These are phyloP conservation scores for Friedmanniomyces simplex DNA, from an alignment of 495 filamentous ascomycete species.

Conservation along the genomic window DNA sequence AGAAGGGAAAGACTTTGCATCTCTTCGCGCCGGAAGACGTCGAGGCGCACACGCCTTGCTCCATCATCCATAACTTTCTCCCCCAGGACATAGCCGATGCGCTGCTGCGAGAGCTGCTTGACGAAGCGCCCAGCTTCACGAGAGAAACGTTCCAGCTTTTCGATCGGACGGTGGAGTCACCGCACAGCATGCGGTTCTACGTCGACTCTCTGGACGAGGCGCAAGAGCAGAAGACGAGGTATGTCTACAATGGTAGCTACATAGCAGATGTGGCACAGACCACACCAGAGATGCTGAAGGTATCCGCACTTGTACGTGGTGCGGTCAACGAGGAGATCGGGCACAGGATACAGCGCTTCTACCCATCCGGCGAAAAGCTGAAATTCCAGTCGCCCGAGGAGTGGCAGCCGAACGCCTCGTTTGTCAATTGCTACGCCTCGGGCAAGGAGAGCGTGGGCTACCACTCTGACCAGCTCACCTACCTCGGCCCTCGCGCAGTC, in stretches of 20 bases:
- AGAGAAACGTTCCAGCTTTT: slow-evolving; percentile 74
- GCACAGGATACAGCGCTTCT: slow-evolving; percentile 50
- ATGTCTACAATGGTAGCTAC: slow-evolving; percentile 70
- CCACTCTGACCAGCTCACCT: slow-evolving; percentile 86
- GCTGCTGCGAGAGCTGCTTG: slow-evolving; percentile 64
- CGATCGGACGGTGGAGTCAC: slow-evolving; percentile 68
- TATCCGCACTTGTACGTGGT: slow-evolving; percentile 54
- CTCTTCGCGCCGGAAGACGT: slow-evolving; percentile 72
- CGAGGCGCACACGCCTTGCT: slow-evolving; percentile 71
- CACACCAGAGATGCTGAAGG: slow-evolving; percentile 56
- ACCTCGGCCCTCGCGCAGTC: slow-evolving; percentile 74
- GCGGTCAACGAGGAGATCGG: slow-evolving; percentile 66
- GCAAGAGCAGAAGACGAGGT: slow-evolving; percentile 58
- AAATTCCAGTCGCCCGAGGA: slow-evolving; percentile 58
- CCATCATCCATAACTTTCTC: slow-evolving; percentile 85
- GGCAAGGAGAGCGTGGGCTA: slow-evolving; percentile 73
- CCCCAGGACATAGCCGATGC: slow-evolving; percentile 56
- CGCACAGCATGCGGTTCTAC: slow-evolving; percentile 73
- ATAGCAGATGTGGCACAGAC: slow-evolving; percentile 63
- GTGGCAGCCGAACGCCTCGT: slow-evolving; percentile 81
- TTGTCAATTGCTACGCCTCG: slow-evolving; percentile 88
- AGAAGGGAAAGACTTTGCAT: slow-evolving; percentile 72
- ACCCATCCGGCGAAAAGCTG: slow-evolving; percentile 59
- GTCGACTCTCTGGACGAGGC: slow-evolving; percentile 55
- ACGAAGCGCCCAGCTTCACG: slow-evolving; percentile 64